Conservation (phyloP, 768 basidiomycete species). For the Dictyophora rubrovolvata region DNA sequence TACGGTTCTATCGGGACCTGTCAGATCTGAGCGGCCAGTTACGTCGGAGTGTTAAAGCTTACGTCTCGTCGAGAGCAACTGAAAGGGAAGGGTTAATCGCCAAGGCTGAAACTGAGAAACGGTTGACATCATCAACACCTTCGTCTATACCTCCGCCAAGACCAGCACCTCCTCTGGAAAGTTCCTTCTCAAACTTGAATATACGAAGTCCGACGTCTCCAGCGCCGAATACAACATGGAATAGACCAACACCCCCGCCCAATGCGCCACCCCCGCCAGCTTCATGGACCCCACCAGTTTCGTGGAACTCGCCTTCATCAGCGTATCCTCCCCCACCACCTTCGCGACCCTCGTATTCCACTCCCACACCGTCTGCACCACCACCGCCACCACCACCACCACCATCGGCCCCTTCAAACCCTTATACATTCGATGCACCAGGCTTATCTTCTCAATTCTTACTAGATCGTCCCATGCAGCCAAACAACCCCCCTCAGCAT, state of each 20-base stretch:
- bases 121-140: slow-evolving; percentile 35
- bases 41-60: slow-evolving; percentile 46
- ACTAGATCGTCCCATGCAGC: slow-evolving; percentile 15
- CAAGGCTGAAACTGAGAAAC: slow-evolving; percentile 63
- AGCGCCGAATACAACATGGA: slow-evolving; percentile 18
- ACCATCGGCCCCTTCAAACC: slow-evolving; percentile 21
- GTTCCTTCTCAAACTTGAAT: slow-evolving; percentile 49
- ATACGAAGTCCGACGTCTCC: slow-evolving; percentile 27
- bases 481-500: slow-evolving; percentile 17
- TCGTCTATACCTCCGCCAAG: slow-evolving; percentile 11
- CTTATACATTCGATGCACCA: slow-evolving; percentile 23
- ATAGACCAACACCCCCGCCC: slow-evolving; percentile 21
- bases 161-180: slow-evolving; percentile 29
- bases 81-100: slow-evolving; percentile 64
- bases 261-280: slow-evolving; percentile 13
- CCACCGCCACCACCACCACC: slow-evolving; percentile 17
- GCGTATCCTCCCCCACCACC: slow-evolving; percentile 16
- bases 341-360: slow-evolving; percentile 25
- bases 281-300: slow-evolving; percentile 10
- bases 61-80: slow-evolving; percentile 47
- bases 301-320: slow-evolving; percentile 3
- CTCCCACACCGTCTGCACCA: slow-evolving; percentile 20
- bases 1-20: slow-evolving; percentile 82
- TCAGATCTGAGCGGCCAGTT: slow-evolving; percentile 51
- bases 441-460: slow-evolving; percentile 6